Evolutionary conservation across 192 early-diverging fungal genomes (phyloP), one percentile per base, ranked within the genome.

Genomic region (Coemansia sp.): DNA sequence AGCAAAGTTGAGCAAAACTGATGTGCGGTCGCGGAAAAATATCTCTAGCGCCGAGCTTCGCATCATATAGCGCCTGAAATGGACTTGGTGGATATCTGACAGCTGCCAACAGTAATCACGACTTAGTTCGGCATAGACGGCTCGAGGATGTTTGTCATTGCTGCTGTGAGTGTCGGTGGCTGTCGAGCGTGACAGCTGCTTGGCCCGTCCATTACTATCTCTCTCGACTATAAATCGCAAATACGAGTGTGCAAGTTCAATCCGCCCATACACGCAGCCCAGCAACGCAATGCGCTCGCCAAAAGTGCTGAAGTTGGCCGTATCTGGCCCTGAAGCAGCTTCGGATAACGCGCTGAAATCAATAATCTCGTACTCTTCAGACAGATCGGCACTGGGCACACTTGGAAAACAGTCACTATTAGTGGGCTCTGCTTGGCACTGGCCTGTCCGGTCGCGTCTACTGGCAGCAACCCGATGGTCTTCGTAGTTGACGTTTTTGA

Each of bases 31-130:
- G 9, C 41, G 47, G 56, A 77, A 77, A 45, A 77, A 77, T 20
- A 77, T 49, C 51, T 77, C 74, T 19, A 70, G 23, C 6, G 74
- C 74, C 14, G 68, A 70, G n/a, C 33, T 60, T 16, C 64, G 74
- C 58, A 77, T 59, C 60, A 64, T 65, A 16, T 57, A 66, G 23
- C 68, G 63, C 31, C 77, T 61, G 30, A 79, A 65, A 43, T 74
- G 77, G 6, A 79, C 55, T 23, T 70, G 62, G 11, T 57, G 37
- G 10, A 79, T 46, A 37, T 69, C 63, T 5, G 50, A 47, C 13
- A 79, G 42, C 15, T 35, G 60, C 77, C 77, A 79, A 6, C 47
- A 35, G 6, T 63, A 7, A 20, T 74, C 71, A 12, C 71, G 56
- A 36, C 18, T 43, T 6, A 68, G 56, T 51, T 79, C 77, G n/a